phyloP scores from a whole-genome alignment of 2,329 filamentous ascomycete genomes.

The Dendrostoma leiphaemia region DNA sequence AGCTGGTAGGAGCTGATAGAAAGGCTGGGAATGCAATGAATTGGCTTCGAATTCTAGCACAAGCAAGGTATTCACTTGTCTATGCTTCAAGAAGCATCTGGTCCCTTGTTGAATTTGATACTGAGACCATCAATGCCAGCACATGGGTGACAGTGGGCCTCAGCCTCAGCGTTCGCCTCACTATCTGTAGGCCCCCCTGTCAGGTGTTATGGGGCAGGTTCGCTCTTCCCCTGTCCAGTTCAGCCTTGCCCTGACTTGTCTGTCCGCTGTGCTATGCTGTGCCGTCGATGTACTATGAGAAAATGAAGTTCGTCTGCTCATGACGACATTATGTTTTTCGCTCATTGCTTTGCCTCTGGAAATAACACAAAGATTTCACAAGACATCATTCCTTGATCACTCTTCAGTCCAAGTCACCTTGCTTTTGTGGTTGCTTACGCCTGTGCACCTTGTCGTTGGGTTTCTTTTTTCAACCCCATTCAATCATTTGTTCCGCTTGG shows the following conservation, averaged over 20 bases:
- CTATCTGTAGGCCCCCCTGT: background rate
- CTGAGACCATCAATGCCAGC: background rate
- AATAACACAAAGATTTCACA: background rate
- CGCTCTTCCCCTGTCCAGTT: background rate
- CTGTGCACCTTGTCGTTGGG: background rate
- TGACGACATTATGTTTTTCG: conserved; percentile 11
- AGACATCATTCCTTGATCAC: background rate
- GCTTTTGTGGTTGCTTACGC: background rate
- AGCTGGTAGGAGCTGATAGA: background rate
- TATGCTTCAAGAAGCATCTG: background rate
- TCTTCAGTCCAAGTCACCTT: background rate
- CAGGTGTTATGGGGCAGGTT: background rate
- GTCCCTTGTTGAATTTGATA: background rate
- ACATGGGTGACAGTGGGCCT: background rate
- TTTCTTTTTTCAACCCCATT: background rate
- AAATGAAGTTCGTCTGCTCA: conserved; percentile 4
- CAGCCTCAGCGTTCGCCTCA: background rate
- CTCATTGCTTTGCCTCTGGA: too few relatives aligned
- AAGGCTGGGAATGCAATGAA: background rate
- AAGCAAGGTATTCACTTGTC: background rate
- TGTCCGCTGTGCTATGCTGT: too few relatives aligned
- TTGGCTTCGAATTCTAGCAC: background rate
- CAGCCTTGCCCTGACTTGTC: conserved; percentile 8
- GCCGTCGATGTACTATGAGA: too few relatives aligned
- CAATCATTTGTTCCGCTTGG: background rate